Evolutionary conservation across 768 basidiomycete species (phyloP).

Genomic region (Boletus fagicola): DNA sequence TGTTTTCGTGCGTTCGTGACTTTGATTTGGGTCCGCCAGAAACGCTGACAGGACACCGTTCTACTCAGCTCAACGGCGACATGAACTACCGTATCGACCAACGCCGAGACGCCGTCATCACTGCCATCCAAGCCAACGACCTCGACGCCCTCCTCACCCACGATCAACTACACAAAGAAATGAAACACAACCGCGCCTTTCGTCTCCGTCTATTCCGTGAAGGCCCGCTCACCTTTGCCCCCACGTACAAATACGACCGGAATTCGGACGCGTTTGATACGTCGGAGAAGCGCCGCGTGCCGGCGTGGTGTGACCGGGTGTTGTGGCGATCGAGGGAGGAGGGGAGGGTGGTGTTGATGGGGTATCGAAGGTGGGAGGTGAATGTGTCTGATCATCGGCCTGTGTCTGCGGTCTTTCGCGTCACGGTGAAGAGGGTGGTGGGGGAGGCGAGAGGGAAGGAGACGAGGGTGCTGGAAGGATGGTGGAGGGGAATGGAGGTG

Average conservation of each 20-base stretch:
- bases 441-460: conserved; percentile 55
- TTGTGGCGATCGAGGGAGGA: conserved; percentile 66
- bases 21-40: neutral
- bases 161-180: conserved; percentile 89
- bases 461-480: conserved; percentile 52
- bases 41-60: neutral
- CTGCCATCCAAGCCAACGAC: conserved; percentile 67
- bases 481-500: conserved; percentile 45
- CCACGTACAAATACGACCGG: conserved; percentile 95
- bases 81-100: conserved; percentile 98
- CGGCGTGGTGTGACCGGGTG: conserved; percentile 97
- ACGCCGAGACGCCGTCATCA: conserved; percentile 77
- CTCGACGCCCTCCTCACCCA: conserved; percentile 60
- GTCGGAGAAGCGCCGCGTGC: conserved; percentile 83
- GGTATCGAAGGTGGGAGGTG: conserved; percentile 80
- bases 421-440: conserved; percentile 72
- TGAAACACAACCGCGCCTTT: conserved; percentile 83
- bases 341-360: conserved; percentile 58
- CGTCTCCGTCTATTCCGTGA: conserved; percentile 83
- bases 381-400: conserved; percentile 92
- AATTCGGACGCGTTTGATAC: conserved; percentile 77
- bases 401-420: conserved; percentile 72
- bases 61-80: conserved; percentile 77
- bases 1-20: conserved; percentile 57
- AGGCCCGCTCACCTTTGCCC: conserved; percentile 76